Conservation (phyloP, 495 filamentous ascomycete species). For the Cudoniella acicularis region DNA sequence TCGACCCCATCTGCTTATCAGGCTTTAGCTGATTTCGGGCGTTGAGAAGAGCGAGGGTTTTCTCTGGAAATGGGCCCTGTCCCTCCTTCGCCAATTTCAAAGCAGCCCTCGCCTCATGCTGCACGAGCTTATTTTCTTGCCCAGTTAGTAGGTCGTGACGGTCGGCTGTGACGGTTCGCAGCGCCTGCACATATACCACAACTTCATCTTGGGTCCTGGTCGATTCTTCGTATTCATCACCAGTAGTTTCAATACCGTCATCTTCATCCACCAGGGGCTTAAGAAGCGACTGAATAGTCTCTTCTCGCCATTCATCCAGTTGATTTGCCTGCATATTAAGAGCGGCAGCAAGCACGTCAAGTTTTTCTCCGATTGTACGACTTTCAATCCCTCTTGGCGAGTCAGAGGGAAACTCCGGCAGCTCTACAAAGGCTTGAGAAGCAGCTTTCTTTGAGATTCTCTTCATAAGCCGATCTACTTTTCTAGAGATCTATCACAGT, state of each 20-base stretch:
- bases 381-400: constrained; percentile 59
- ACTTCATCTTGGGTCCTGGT: constrained; percentile 80
- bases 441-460: constrained; percentile 42
- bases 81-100: constrained; percentile 54
- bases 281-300: constrained; percentile 64
- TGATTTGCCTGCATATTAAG: constrained; percentile 67
- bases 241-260: constrained; percentile 65
- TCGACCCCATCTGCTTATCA: constrained; percentile 50
- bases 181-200: constrained; percentile 74
- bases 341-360: constrained; percentile 48
- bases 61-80: constrained; percentile 68
- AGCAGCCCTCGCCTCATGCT: constrained; percentile 65
- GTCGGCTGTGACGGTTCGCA: constrained; percentile 73
- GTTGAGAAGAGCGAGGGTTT: constrained; percentile 59
- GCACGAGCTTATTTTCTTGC: constrained; percentile 69
- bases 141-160: constrained; percentile 72
- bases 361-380: constrained; percentile 49
- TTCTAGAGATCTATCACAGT: constrained; percentile 17
- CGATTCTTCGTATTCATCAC: constrained; percentile 85
- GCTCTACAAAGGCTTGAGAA: constrained; percentile 53
- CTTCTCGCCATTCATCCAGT: constrained; percentile 69
- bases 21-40: constrained; percentile 56
- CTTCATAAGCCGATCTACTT: constrained; percentile 39
- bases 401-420: constrained; percentile 53
- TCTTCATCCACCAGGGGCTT: constrained; percentile 82